phyloP scores from a whole-genome alignment of 1,284 basidiomycete genomes.

The Cerioporus squamosus region DNA sequence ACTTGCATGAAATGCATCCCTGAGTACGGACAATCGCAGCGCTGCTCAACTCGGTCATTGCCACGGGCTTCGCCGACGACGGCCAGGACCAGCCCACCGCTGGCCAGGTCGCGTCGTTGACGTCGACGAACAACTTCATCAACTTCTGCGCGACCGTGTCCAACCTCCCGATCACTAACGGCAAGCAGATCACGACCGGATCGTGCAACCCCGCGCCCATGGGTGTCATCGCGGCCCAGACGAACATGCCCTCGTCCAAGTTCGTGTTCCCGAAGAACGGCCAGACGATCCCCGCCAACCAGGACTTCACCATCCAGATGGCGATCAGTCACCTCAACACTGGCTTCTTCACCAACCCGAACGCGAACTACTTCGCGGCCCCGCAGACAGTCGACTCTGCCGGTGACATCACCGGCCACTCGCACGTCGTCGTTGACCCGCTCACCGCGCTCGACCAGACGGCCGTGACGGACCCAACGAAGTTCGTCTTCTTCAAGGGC shows the following conservation, averaged over 20 bases:
- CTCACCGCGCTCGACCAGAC: conserved; percentile 58
- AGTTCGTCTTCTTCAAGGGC: conserved; percentile 75
- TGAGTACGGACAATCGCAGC: conserved; percentile 35
- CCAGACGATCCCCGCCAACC: conserved; percentile 45
- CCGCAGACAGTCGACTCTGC: conserved; percentile 61
- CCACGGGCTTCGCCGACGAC: conserved; percentile 53
- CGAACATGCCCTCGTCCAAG: conserved; percentile 54
- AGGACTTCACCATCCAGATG: conserved; percentile 54
- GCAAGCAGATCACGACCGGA: conserved; percentile 33
- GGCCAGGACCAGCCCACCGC: conserved; percentile 49
- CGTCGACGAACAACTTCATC: conserved; percentile 60
- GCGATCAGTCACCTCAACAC: conserved; percentile 50
- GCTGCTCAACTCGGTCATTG: conserved; percentile 58
- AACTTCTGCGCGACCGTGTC: conserved; percentile 54
- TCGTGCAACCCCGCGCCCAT: conserved; percentile 42
- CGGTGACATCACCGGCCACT: conserved; percentile 60
- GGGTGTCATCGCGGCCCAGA: conserved; percentile 45
- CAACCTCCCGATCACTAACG: conserved; percentile 34
- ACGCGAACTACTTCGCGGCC: conserved; percentile 57
- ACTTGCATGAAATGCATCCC: conserved; percentile 2
- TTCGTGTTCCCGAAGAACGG: conserved; percentile 52
- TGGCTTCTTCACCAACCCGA: conserved; percentile 58
- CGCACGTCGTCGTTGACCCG: conserved; percentile 67
- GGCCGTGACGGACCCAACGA: conserved; percentile 55
- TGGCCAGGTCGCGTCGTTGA: conserved; percentile 52